Conservation (phyloP, 1,284 basidiomycete species). For the Xerocomus minutiporus region DNA sequence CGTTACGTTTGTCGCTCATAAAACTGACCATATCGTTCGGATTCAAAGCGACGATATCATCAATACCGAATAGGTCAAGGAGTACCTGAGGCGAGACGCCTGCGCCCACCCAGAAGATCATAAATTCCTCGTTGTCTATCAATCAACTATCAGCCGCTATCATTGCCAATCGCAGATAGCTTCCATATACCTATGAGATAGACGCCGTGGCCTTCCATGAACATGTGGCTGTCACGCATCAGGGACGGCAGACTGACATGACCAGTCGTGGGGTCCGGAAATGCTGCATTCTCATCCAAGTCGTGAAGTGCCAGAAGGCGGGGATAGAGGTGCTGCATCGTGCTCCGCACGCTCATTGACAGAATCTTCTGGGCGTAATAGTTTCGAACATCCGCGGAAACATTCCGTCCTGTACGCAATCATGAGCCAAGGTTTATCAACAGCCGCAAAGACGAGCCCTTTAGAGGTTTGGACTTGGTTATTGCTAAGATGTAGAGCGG, state of each 20-base stretch:
- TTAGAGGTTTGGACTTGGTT: conserved; percentile 88
- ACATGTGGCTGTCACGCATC: conserved; percentile 81
- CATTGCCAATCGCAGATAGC: conserved; percentile 14
- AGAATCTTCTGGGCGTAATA: conserved; percentile 78
- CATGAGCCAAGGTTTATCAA: conserved; percentile 8
- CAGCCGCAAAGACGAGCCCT: conserved; percentile 50
- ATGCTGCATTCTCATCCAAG: conserved; percentile 67
- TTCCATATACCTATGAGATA: conserved; percentile 80
- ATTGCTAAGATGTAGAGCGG: conserved; percentile 84
- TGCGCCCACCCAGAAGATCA: conserved; percentile 89
- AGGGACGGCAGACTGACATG: conserved; percentile 69
- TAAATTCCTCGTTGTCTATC: conserved; percentile 86
- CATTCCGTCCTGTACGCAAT: conserved; percentile 61
- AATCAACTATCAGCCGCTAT: conserved; percentile 14
- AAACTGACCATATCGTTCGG: conserved; percentile 62
- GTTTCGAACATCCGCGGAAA: conserved; percentile 91
- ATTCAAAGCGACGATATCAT: conserved; percentile 73
- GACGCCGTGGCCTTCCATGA: conserved; percentile 88
- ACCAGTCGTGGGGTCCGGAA: conserved; percentile 56
- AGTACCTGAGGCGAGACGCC: conserved; percentile 81
- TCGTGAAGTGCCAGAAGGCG: conserved; percentile 87
- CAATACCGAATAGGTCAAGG: conserved; percentile 82
- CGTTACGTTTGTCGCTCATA: neutral
- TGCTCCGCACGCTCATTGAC: conserved; percentile 62
- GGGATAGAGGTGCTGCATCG: conserved; percentile 86